Evolutionary conservation across 148 eudicot species (phyloP).

Genomic region (Rhododendron molle): DNA sequence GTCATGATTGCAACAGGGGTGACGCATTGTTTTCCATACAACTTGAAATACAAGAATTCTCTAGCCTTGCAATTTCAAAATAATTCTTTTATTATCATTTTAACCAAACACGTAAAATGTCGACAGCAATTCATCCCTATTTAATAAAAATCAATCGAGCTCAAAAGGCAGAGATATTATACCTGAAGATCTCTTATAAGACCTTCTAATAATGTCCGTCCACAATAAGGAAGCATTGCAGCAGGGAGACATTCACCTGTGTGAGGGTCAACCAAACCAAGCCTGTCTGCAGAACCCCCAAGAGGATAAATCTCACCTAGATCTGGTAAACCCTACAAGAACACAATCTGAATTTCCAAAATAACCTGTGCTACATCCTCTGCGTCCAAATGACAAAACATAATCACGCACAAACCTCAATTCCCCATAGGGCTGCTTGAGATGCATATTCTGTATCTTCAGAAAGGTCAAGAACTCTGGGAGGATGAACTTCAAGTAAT

Average conservation of each 20-base stretch:
- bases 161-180: conserved; percentile 14
- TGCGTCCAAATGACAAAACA: neutral
- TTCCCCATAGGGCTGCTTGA: conserved; percentile 97
- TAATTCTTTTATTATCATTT: conserved; percentile 5
- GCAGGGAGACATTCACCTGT: conserved; percentile 99
- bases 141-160: neutral
- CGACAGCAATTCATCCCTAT: neutral
- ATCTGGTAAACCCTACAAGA: conserved; percentile 82
- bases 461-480: conserved; percentile 81
- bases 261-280: conserved; percentile 82
- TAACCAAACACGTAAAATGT: conserved; percentile 10
- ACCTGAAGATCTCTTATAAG: conserved; percentile 99
- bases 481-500: conserved; percentile 78
- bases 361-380: neutral
- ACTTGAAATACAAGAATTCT: conserved; percentile 86
- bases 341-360: conserved; percentile 17
- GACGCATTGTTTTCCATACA: conserved; percentile 82
- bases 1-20: conserved; percentile 99
- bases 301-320: conserved; percentile 98
- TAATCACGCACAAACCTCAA: conserved; percentile 54
- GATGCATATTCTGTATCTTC: conserved; percentile 80
- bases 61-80: conserved; percentile 56
- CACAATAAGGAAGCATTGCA: conserved; percentile 95
- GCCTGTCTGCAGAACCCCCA: conserved; percentile 98
- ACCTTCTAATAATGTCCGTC: conserved; percentile 92